Conservation (phyloP, 2,329 filamentous ascomycete species). For the Sordariomycetes sp. region DNA sequence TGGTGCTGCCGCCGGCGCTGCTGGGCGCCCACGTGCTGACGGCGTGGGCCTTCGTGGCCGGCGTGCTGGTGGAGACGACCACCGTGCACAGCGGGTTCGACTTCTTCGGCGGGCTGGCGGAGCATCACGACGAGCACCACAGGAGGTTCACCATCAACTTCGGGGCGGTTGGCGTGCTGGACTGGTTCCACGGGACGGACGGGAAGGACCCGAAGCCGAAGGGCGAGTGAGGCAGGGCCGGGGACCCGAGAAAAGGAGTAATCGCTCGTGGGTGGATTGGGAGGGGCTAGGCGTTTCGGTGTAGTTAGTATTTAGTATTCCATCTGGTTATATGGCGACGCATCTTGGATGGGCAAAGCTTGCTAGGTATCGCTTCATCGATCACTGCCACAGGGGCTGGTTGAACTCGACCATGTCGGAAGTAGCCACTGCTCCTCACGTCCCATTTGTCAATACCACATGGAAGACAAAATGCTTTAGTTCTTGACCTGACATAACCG, state of each 20-base stretch:
- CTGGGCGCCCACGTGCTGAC: slow-evolving; percentile 38
- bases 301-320: background rate
- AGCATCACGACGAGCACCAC: slow-evolving; percentile 45
- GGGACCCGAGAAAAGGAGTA: background rate
- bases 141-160: slow-evolving; percentile 44
- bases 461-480: too few species aligned
- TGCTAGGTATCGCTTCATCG: background rate
- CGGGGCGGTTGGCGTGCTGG: slow-evolving; percentile 38
- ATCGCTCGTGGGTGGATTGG: background rate
- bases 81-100: slow-evolving; percentile 49
- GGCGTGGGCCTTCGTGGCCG: slow-evolving; percentile 36
- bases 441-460: too few species aligned
- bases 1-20: slow-evolving; percentile 35
- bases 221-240: background rate
- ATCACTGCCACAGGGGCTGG: background rate
- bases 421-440: background rate
- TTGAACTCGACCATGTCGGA: background rate
- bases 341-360: background rate
- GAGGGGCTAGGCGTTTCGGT: background rate
- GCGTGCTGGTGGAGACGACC: slow-evolving; percentile 37
- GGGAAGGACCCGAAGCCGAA: slow-evolving; percentile 9
- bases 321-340: background rate
- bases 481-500: too few species aligned
- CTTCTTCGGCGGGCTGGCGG: slow-evolving; percentile 34
- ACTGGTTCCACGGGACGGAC: slow-evolving; percentile 43